Percentiles rank a stretch among this genome's conserved stretches.
Conservation (phyloP, 305 asterid species). For the Withania somnifera region DNA sequence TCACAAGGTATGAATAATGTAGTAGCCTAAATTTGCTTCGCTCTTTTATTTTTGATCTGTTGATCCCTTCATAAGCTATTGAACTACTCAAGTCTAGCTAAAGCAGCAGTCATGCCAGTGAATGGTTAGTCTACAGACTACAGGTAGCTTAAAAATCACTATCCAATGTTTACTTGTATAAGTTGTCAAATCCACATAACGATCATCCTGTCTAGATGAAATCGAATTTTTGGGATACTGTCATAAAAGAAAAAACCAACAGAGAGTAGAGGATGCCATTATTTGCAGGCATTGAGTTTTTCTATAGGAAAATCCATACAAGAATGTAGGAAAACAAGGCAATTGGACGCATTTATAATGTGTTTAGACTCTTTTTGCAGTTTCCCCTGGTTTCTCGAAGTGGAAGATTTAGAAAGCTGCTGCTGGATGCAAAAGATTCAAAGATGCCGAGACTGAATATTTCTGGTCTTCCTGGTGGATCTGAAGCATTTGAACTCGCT, state of each 20-base stretch:
- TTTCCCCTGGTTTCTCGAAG: slow-evolving; percentile 77
- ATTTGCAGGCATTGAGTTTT: background rate
- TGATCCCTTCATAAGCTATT: background rate
- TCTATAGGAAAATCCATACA: background rate
- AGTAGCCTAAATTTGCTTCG: background rate
- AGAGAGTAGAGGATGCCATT: background rate
- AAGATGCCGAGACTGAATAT: slow-evolving; percentile 47
- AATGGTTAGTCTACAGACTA: background rate
- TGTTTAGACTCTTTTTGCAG: slow-evolving; percentile 23
- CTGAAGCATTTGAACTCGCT: slow-evolving; percentile 69
- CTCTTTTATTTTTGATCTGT: background rate
- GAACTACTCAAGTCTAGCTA: background rate
- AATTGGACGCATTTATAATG: background rate
- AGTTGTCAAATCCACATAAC: background rate
- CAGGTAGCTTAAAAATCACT: background rate
- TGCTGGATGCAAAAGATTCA: slow-evolving; percentile 59
- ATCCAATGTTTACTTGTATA: background rate
- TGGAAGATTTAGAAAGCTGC: slow-evolving; percentile 51
- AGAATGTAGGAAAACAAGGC: no score
- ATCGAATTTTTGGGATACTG: background rate
- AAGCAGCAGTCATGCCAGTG: background rate
- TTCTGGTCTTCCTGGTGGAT: slow-evolving; percentile 66
- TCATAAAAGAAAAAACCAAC: background rate
- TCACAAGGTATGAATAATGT: slow-evolving; percentile 53
- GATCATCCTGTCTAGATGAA: background rate